Evolutionary conservation across 2,329 filamentous ascomycete species (phyloP), one percentile per base, ranked within the genome.

Genomic region (Coniochaeta ligniaria): DNA sequence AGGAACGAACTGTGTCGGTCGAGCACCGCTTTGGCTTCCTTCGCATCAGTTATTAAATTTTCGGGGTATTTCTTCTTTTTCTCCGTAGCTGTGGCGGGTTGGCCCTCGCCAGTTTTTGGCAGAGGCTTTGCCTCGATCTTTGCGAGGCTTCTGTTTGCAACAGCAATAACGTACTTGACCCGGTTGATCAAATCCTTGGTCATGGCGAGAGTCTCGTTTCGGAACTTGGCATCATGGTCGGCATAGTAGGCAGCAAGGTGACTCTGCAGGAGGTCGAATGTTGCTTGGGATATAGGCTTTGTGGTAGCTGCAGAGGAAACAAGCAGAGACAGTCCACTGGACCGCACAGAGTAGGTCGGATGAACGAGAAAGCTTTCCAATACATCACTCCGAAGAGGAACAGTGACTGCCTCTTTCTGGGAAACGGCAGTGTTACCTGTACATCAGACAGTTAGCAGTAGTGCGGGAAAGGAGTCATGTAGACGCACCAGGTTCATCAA

Each of bases 161-260:
- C 79, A 20, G 82, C 80, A 20, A 88, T 84, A 11, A 87, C 83
- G 26, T 86, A 87, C 65, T 89, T 83, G 5, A 96, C 77, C 50
- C 93, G 86, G 67, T 89, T 87, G 61, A 93, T 84, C 71, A 98
- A 85, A 66, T 88, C 87, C 63, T 91, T 88, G 2, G 89, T 85
- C 63, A 90, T 83, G 26, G 86, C 86, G 28, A 94, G 80, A 1
- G 96, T 80, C 66, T 96, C 91, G 61, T 93, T 89, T 60, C 95
- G 86, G 65, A 93, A 89, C 67, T 94, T 92, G 6, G 94, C 87
- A 70, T 97, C 92, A 0, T 90, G 86, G 64, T 97, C 93, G 3
- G 91, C 85, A 70, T 96, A 89, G 64, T 94, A 85, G 17, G 87
- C 83, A 1, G 83, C 80, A 3, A 98, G 75, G 61, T 91, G 85